Evolutionary conservation across 2,329 filamentous ascomycete genomes (phyloP).

Genomic region (Aspergillus sp.): DNA sequence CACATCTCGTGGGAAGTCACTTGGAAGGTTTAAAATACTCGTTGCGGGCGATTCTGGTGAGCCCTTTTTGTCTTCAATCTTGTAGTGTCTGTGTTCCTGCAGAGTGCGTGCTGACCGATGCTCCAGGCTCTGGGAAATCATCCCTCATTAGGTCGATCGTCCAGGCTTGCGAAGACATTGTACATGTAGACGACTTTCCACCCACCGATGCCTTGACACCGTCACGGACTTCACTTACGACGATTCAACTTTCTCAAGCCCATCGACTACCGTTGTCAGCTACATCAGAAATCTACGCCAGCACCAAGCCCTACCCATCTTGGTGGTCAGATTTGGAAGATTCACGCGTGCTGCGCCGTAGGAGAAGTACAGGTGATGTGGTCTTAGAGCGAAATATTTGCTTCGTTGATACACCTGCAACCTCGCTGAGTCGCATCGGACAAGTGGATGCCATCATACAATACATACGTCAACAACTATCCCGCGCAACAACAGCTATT

Average conservation of each 20-base stretch:
- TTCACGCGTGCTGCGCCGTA: conserved; percentile 59
- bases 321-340: conserved; percentile 87
- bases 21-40: conserved; percentile 87
- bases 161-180: conserved; percentile 85
- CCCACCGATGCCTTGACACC: conserved; percentile 19
- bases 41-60: conserved; percentile 76
- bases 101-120: neutral
- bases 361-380: conserved; percentile 72
- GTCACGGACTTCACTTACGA: conserved; percentile 25
- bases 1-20: conserved; percentile 77
- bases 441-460: conserved; percentile 63
- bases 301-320: conserved; percentile 78
- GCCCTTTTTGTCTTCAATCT: conserved; percentile 14
- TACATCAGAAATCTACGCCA: conserved; percentile 72
- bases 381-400: conserved; percentile 89
- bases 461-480: conserved; percentile 72
- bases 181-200: conserved; percentile 75
- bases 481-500: conserved; percentile 62
- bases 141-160: conserved; percentile 86
- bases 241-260: conserved; percentile 23
- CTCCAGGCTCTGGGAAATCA: conserved; percentile 78
- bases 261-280: conserved; percentile 22
- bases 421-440: conserved; percentile 55
- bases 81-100: neutral
- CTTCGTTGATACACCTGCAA: conserved; percentile 79